Evolutionary conservation across 73 alveolate species (phyloP), one percentile per base, ranked within the genome.

Genomic region (Tetrahymena borealis): DNA sequence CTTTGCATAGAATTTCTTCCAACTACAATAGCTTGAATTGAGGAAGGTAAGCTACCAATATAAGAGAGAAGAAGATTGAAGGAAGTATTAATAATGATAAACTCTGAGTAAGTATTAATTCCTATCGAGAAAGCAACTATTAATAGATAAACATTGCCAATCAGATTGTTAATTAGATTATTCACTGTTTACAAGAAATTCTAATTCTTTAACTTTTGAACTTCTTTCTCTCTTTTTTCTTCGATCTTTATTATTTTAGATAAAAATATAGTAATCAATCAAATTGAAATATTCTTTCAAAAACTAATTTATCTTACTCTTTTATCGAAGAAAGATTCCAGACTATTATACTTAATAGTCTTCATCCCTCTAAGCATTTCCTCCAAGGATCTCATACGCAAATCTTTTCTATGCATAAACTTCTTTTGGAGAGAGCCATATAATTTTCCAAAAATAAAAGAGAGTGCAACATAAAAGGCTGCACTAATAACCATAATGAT

Each of bases 341-440:
- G 36, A 60, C 94, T 32, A 91, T 91, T 91, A 20, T 60, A 91
- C 33, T 91, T 91, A 15, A 91, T 91, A 10, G 79, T 60, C 90
- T 91, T 91, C 0, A 91, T 60, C 1, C 42, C 33, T 77, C 79
- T 60, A 32, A 91, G 35, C 60, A 90, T 42, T 91, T 91, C 94
- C 39, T 91, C 94, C 20, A 91, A 85, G 11, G 91, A 85, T 41
- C 91, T 43, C 94, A 91, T 91, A 41, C 94, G 32, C 90, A 60
- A 85, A 91, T 91, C 94, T 33, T 91, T 91, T 33, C 77, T 90
- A 18, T 91, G 91, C 94, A 91, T 91, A 91, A 91, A 91, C 33
- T 60, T 91, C n/a, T 28, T 60, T 37, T 91, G 18, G 31, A 91
- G 32, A 11, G 32, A 38, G 1, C 94, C 94, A 91, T 41, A 91